phyloP scores from a whole-genome alignment of 768 basidiomycete species.

The Boletellus ananas region DNA sequence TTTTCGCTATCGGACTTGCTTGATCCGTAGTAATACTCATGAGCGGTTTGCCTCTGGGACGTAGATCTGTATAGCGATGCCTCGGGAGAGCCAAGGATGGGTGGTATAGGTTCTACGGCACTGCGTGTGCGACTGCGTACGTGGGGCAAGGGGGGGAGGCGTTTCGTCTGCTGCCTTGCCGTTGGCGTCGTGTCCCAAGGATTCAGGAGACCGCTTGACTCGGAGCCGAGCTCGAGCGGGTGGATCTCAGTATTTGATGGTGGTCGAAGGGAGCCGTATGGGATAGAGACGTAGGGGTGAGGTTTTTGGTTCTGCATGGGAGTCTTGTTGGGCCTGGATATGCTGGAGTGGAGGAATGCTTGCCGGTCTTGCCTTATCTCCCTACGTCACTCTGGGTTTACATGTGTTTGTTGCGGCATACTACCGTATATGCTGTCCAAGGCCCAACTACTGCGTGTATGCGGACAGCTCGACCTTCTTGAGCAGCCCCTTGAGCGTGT shows the following conservation, averaged over 20 bases:
- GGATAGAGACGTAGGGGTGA: constrained; percentile 38
- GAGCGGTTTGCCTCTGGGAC: constrained; percentile 34
- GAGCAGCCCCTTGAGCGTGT: constrained; percentile 73
- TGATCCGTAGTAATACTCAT: constrained; percentile 34
- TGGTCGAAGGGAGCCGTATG: constrained; percentile 33
- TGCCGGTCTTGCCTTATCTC: constrained; percentile 16
- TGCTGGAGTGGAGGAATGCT: neutral
- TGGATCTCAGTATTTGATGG: constrained; percentile 26
- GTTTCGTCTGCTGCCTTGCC: constrained; percentile 20
- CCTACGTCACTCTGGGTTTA: constrained; percentile 19
- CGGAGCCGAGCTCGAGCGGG: constrained; percentile 28
- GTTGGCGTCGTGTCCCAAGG: constrained; percentile 35
- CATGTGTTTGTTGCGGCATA: constrained; percentile 8
- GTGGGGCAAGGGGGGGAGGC: constrained; percentile 20
- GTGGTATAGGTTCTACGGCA: constrained; percentile 27
- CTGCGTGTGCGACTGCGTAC: constrained; percentile 39
- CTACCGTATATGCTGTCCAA: neutral
- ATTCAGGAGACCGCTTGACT: constrained; percentile 23
- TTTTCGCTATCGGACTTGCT: constrained; percentile 38
- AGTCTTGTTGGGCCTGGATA: neutral
- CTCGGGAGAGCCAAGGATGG: constrained; percentile 46
- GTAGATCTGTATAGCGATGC: constrained; percentile 47
- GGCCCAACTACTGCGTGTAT: constrained; percentile 24
- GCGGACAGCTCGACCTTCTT: constrained; percentile 73
- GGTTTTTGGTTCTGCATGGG: constrained; percentile 31